These are phyloP conservation scores for Cryptococcus sp. DNA, from an alignment of 1,284 basidiomycete genomes.

Conservation along the genomic window DNA sequence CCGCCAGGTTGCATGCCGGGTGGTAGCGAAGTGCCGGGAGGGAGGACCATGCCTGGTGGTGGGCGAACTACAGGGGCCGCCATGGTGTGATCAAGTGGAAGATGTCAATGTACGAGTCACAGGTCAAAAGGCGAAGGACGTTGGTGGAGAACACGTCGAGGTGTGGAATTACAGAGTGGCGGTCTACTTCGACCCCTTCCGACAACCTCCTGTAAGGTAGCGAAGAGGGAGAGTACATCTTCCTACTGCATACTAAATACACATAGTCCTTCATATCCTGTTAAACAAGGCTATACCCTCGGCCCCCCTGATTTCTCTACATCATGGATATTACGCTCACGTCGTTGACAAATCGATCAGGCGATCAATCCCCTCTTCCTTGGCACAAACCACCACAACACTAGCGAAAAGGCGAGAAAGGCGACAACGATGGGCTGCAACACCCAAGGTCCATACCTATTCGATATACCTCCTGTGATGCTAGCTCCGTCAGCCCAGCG, in stretches of 20 bases:
- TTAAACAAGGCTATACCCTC: too few relatives aligned
- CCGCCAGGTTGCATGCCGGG: neutral
- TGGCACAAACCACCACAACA: constrained; percentile 29
- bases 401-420: constrained; percentile 23
- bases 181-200: too few relatives aligned
- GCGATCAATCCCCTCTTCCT: constrained; percentile 5
- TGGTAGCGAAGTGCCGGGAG: neutral
- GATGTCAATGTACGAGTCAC: neutral
- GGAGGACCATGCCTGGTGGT: neutral
- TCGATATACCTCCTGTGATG: constrained; percentile 35
- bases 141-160: too few relatives aligned
- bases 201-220: too few relatives aligned
- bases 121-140: too few relatives aligned
- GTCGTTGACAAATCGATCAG: too few relatives aligned
- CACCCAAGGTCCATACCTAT: constrained; percentile 39
- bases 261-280: too few relatives aligned
- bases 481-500: constrained; percentile 5
- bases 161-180: too few relatives aligned
- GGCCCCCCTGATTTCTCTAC: too few relatives aligned
- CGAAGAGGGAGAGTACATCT: too few relatives aligned
- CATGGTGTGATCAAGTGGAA: neutral
- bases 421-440: constrained; percentile 39
- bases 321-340: too few relatives aligned
- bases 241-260: too few relatives aligned
- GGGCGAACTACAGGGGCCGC: neutral